These are phyloP conservation scores for Calocybe gambosa DNA, from an alignment of 1,284 basidiomycete species.

Conservation along the genomic window DNA sequence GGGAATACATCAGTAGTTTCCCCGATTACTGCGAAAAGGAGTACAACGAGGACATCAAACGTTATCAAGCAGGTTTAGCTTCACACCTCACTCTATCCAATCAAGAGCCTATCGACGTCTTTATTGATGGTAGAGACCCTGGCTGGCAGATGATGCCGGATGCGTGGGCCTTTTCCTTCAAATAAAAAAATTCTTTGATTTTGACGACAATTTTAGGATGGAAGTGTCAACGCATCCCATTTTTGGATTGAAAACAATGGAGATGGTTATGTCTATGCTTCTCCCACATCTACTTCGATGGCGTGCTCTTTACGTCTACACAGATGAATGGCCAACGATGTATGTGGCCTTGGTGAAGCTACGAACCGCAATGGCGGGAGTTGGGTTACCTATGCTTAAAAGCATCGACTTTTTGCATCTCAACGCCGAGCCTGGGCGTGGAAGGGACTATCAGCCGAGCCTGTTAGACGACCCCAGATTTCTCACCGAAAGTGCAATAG, in stretches of 20 bases:
- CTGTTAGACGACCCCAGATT: constrained; percentile 30
- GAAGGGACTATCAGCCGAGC: constrained; percentile 34
- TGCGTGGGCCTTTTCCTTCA: constrained; percentile 31
- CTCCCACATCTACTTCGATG: constrained; percentile 43
- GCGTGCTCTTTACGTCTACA: constrained; percentile 45
- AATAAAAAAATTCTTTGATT: too few relatives aligned
- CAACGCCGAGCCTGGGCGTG: constrained; percentile 29
- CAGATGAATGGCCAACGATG: constrained; percentile 48
- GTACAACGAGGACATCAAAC: constrained; percentile 10
- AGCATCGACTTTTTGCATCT: constrained; percentile 48
- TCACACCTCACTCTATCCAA: constrained; percentile 37
- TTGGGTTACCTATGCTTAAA: constrained; percentile 40
- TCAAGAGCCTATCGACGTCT: constrained; percentile 43
- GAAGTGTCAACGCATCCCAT: constrained; percentile 23
- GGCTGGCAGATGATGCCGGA: constrained; percentile 46
- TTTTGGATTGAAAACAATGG: constrained; percentile 38
- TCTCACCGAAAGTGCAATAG: constrained; percentile 25
- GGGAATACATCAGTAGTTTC: constrained; percentile 9
- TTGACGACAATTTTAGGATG: background rate
- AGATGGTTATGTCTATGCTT: constrained; percentile 33
- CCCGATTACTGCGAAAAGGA: constrained; percentile 15
- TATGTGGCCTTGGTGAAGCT: constrained; percentile 38
- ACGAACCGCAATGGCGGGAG: constrained; percentile 26
- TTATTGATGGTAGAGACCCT: constrained; percentile 48
- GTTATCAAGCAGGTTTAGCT: constrained; percentile 24